These are phyloP conservation scores for Diplodia scrobiculata DNA, from an alignment of 2,329 filamentous ascomycete genomes.

Conservation along the genomic window DNA sequence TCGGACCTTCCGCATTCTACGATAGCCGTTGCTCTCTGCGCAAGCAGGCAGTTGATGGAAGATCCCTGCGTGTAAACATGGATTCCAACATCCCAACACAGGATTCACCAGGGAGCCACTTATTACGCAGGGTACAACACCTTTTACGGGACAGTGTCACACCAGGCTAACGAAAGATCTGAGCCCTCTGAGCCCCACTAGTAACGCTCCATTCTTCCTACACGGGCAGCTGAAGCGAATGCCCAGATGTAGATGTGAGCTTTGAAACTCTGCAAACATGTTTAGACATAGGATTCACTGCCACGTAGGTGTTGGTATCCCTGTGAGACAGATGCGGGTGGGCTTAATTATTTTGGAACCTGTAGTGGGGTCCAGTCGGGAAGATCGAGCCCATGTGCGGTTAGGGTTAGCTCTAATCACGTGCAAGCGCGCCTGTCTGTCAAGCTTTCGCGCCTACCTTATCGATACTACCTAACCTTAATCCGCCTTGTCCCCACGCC, in stretches of 20 bases:
- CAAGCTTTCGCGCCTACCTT: conserved; percentile 2
- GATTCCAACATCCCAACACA: not conserved
- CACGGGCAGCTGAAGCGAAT: too few species aligned
- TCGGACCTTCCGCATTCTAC: not conserved
- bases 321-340: too few species aligned
- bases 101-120: not conserved
- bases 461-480: conserved; percentile 11
- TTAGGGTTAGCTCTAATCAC: not conserved
- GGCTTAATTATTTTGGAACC: too few species aligned
- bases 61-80: not conserved
- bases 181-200: too few species aligned
- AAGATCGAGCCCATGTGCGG: not conserved
- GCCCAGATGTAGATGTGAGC: too few species aligned
- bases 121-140: not conserved
- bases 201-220: too few species aligned
- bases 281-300: too few species aligned
- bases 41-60: not conserved
- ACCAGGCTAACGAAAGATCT: too few species aligned
- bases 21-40: not conserved
- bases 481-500: conserved; percentile 5
- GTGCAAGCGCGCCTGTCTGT: conserved; percentile 12
- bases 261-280: too few species aligned
- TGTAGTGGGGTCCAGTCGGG: too few species aligned
- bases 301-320: too few species aligned
- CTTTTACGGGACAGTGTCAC: too few species aligned